Base-by-base conservation (phyloP, 192 early-diverging fungal species). In the Coemansia sp. region DNA sequence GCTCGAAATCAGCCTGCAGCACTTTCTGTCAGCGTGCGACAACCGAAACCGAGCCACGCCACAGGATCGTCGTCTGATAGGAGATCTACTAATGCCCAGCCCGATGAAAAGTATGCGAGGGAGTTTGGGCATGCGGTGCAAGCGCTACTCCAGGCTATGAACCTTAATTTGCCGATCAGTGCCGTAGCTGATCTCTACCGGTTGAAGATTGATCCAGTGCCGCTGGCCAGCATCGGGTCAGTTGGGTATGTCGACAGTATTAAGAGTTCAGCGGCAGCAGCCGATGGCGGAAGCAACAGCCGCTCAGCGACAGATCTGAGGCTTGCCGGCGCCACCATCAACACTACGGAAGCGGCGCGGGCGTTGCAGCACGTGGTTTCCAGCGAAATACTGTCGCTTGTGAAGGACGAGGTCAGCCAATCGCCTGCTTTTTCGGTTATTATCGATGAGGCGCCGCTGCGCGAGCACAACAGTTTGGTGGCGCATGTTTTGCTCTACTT, bases 321-420 rank as follows among this genome's bases (percentile, higher is more conserved):
- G 23, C 56, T 80, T 51, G 78, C 78, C 1, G 78, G 78, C 5
- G 69, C 78, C 0, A 46, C 61, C 7, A 14, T 63, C 6, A 56
- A 68, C 39, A 56, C 65, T 30, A 72, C 66, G 6, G 72, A 72
- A 50, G 72, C 78, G 0, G 78, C 78, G 22, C 69, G 72, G 11
- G 56, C 60, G 4, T 59, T 80, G 72, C 78, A 80, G 66, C 78
- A 80, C 51, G 78, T 80, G 10, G 78, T 80, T 24, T 80, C 78
- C n/a, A 80, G 78, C 52, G 78, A 80, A 66, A 71, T 80, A 4
- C 52, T 80, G 54, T 80, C 78, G 58, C 66, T 80, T 19, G 39
- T 80, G 59, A 80, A 80, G 46, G 78, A 80, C 66, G 78, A 80
- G 57, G 78, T 80, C 32, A 80, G 78, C 66, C 72, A 80, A 53